Conservation (phyloP, 306 rosid genomes). For the Pterocarpus santalinus region DNA sequence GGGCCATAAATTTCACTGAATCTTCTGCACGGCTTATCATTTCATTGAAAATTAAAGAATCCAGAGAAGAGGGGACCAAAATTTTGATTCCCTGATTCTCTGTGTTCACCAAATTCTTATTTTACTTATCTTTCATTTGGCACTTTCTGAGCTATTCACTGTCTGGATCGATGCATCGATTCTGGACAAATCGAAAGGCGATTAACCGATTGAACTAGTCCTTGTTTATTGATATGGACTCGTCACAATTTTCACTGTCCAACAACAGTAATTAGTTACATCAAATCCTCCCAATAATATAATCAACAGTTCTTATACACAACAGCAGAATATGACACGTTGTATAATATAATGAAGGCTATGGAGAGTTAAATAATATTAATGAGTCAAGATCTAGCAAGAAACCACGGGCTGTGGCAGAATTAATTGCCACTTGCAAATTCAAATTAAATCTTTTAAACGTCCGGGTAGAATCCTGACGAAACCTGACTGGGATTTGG, state of each 20-base stretch:
- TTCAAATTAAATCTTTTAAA: background rate
- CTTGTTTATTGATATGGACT: conserved; percentile 34
- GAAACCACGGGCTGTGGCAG: background rate
- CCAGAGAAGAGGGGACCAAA: conserved; percentile 24
- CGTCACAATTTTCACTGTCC: conserved; percentile 30
- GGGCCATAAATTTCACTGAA: conserved; percentile 25
- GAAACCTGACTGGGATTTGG: conserved; percentile 42
- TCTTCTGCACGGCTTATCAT: conserved; percentile 32
- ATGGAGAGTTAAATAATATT: background rate
- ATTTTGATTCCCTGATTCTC: conserved; percentile 52
- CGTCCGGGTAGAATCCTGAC: background rate
- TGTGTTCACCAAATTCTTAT: conserved; percentile 5
- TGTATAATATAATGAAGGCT: conserved; percentile 4
- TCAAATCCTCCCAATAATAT: conserved; percentile 9
- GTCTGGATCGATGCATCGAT: conserved; percentile 38
- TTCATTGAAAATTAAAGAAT: background rate
- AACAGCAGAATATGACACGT: conserved; percentile 28
- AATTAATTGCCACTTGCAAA: background rate
- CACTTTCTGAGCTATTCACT: conserved; percentile 11
- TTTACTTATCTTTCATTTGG: conserved; percentile 10
- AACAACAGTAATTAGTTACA: conserved; percentile 1
- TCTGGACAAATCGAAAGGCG: conserved; percentile 31
- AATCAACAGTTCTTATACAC: background rate
- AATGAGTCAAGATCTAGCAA: background rate
- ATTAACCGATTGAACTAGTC: conserved; percentile 1